Conservation (phyloP, 306 rosid species). For the Clitoria ternatea region DNA sequence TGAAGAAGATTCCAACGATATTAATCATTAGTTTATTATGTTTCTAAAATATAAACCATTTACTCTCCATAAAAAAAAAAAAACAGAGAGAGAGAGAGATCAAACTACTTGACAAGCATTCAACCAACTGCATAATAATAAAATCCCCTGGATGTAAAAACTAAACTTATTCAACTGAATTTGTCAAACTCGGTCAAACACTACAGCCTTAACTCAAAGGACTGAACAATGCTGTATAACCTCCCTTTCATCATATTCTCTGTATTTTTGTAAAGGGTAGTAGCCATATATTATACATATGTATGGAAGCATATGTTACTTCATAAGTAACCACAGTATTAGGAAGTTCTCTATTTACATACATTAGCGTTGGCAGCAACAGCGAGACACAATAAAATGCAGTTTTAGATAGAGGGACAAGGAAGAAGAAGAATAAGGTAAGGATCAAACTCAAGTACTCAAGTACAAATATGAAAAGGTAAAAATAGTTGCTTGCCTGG, state of each 20-base stretch:
- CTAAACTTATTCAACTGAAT: slow-evolving; percentile 4
- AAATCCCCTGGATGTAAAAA: neutral
- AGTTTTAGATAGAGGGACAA: neutral
- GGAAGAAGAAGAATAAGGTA: neutral
- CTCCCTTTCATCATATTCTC: neutral
- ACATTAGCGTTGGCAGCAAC: neutral
- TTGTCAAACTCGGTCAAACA: slow-evolving; percentile 5
- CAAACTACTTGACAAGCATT: neutral
- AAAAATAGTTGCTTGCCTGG: slow-evolving; percentile 61
- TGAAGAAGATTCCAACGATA: slow-evolving; percentile 35
- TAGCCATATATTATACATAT: neutral
- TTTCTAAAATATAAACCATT: too few relatives aligned
- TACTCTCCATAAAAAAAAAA: too few relatives aligned
- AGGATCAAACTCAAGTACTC: slow-evolving; percentile 4
- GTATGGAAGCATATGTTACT: neutral
- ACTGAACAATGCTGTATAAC: neutral
- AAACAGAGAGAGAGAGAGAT: too few relatives aligned
- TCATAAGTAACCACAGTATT: neutral
- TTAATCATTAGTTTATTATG: neutral
- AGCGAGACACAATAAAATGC: slow-evolving; percentile 4
- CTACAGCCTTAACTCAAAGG: neutral
- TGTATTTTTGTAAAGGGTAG: neutral
- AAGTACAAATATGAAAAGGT: slow-evolving; percentile 1
- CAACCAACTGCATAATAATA: neutral
- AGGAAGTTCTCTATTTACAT: neutral